Base-by-base conservation (phyloP, 1,284 basidiomycete genomes). In the Serendipita sp. region DNA sequence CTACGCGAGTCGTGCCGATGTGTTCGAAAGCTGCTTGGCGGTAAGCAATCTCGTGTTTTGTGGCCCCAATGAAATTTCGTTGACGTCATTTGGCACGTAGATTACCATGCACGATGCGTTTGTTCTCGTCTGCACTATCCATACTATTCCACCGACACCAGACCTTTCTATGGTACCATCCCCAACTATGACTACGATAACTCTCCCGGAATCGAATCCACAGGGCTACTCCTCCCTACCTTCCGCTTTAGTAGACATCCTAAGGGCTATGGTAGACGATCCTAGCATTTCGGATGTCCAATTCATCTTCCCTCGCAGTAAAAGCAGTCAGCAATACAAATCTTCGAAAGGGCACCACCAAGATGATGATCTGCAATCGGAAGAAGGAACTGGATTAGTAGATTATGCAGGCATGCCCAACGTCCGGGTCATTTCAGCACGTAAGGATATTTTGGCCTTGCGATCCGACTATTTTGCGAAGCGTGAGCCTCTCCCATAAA, bases 41-140 rank as follows among this genome's bases (percentile, higher is more conserved):
- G 53, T 58, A 34, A n/a, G 53, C 47, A 49, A n/a, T 49, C 17
- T 49, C 47, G 8, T 49, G 17, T 49, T 49, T 49, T 49, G 47
- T 49, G 47, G 29, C 29, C 47, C 17, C 17, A 8, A 5, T 8
- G 29, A 17, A 49, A 30, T 30, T 41, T 5, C 13, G 13, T 41
- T 41, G 29, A 49, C n/a, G n/a, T 29, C 45, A 29, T 8, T 49
- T n/a, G 8, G 8, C 1, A 22, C 17, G 2, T 10, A 58, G 53
- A 34, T 58, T n/a, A 58, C 53, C 15, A 58, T 58, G 53, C 53
- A 58, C n/a, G 53, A 58, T 32, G 53, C 53, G 3, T 58, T 58
- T 58, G 53, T 58, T n/a, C 34, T 58, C 22, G 32, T n/a, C 10
- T 58, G 53, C 32, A 58, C 53, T 10, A 58, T 58, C 17, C 26